Base-by-base conservation (phyloP, 164 flowering plant genomes). In the Magnolia kwangsiensis region DNA sequence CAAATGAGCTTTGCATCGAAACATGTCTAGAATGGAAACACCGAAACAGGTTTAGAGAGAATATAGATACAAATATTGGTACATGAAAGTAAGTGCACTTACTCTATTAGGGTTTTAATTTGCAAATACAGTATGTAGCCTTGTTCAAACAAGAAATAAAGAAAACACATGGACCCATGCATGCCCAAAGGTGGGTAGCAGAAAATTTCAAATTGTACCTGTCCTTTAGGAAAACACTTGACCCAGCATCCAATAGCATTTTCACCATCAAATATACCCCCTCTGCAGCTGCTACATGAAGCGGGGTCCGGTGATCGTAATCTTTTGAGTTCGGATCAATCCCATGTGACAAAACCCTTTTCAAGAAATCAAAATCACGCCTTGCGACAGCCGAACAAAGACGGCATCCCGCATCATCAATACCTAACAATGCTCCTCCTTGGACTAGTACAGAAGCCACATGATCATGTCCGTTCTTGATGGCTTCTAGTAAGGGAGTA, bases 241-340 rank as follows among this genome's bases (percentile, higher is more conserved):
- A 97, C 24, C 99, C 98, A 19, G 94, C 87, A 71, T 91, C 96
- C 83, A 93, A 13, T 18, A 95, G 88, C 76, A 92, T 37, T 77
- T 90, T 89, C 55, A 91, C 90, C 86, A 89, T 90, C 75, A 85
- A 20, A 84, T 81, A 87, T 71, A 89, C 63, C 27, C 97, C 99
- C 63, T 89, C 92, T 58, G 96, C 88, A 11, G 92, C 88, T 82
- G 99, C 97, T 51, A 93, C 77, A 82, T 95, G 99, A 78, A 95
- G 95, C 29, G 99, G 90, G 20, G 99, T 92, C 75, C 97, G 84
- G 49, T 88, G 88, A 74, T 93, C 94, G 78, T 90, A 95, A 75
- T 95, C 90, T 76, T 78, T 89, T n/a, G 92, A 84, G 81, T 93
- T 91, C 67, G 99, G 97, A 81, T 95, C 92, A 51, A 91, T 75